phyloP scores from a whole-genome alignment of 208 protist genomes.

The Naegleria lovaniensis region DNA sequence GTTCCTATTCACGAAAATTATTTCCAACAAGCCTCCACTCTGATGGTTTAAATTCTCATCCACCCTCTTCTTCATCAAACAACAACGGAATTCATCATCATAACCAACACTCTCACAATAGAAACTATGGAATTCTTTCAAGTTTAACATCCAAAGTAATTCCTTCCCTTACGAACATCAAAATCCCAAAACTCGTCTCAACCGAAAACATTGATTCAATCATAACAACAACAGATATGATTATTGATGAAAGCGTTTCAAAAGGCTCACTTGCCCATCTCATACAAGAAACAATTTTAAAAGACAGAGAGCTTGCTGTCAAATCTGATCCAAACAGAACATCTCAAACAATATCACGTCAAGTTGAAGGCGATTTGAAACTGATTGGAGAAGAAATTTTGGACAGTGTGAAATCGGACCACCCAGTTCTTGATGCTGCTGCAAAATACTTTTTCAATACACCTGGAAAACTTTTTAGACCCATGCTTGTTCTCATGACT shows the following conservation, averaged over 20 bases:
- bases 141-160: background rate
- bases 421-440: constrained; percentile 13
- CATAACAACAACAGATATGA: background rate
- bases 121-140: background rate
- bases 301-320: background rate
- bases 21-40: too few species aligned
- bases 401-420: background rate
- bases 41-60: too few species aligned
- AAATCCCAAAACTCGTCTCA: background rate
- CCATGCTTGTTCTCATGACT: background rate
- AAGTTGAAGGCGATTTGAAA: constrained; percentile 2
- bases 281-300: background rate
- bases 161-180: background rate
- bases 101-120: background rate
- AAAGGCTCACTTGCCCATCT: background rate
- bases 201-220: background rate
- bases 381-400: background rate
- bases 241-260: background rate
- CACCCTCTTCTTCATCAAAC: too few species aligned
- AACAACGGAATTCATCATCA: background rate
- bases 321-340: background rate
- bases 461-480: constrained; percentile 7
- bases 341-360: background rate
- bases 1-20: too few species aligned
- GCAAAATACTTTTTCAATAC: constrained; percentile 23